phyloP scores from a whole-genome alignment of 306 rosid species.

The Cucurbita ficifolia region DNA sequence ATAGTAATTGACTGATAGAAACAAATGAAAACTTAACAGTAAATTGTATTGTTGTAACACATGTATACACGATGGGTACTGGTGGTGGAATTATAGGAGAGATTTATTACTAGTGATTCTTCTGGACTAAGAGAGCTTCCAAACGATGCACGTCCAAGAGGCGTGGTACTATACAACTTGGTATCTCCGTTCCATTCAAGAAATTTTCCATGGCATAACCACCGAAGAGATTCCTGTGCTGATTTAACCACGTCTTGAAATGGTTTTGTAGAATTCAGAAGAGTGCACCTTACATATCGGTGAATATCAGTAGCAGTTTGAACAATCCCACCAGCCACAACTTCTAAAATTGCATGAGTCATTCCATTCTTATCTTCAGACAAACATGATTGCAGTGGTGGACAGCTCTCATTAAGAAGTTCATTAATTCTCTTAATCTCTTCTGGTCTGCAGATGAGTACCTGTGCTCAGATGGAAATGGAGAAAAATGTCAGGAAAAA shows the following conservation, averaged over 20 bases:
- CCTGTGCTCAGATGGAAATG: constrained; percentile 29
- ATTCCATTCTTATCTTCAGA: constrained; percentile 95
- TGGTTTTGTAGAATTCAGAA: constrained; percentile 84
- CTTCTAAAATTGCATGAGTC: constrained; percentile 96
- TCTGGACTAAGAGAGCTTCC: constrained; percentile 96
- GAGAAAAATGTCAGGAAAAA: neutral
- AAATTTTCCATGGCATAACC: constrained; percentile 85
- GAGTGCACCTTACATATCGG: constrained; percentile 89
- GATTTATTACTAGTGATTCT: constrained; percentile 74
- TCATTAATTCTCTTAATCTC: constrained; percentile 62
- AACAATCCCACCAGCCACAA: constrained; percentile 93
- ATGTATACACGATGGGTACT: neutral
- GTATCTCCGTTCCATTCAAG: constrained; percentile 89
- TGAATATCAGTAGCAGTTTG: constrained; percentile 85
- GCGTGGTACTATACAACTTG: constrained; percentile 74
- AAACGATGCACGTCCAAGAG: constrained; percentile 88
- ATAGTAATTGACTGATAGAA: neutral
- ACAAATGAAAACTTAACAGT: neutral
- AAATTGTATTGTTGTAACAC: neutral
- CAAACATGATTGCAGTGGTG: constrained; percentile 75
- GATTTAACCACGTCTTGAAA: constrained; percentile 92
- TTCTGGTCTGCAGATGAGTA: constrained; percentile 76
- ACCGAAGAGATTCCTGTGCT: constrained; percentile 89
- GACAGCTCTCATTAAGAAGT: constrained; percentile 72
- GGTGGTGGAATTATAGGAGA: constrained; percentile 9